Base-by-base conservation (phyloP, 179 eudicot genomes). In the Vitellaria paradoxa region DNA sequence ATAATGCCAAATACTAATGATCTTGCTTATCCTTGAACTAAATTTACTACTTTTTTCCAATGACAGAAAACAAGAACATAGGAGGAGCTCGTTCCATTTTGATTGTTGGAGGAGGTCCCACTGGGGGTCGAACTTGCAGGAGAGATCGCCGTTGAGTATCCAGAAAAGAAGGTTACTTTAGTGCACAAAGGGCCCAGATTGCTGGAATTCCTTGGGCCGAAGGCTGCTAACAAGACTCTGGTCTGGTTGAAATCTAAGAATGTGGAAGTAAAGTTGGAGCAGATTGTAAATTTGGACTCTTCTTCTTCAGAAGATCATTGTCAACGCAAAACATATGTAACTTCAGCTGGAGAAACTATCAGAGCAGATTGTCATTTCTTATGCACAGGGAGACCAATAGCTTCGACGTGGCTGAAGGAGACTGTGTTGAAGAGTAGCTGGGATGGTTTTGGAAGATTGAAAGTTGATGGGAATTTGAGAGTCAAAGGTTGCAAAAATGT, bases 41-140 rank as follows among this genome's bases (percentile, higher is more conserved):
- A 40, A 40, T 60, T n/a, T 61, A 20, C 17, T 30, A 30, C 2
- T 70, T 64, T 62, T 75, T n/a, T 69, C 30, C 61, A 37, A 70
- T 76, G 77, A 76, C 88, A 90, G 93, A 90, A 18, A 68, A 86
- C 71, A 88, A 83, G 61, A 82, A 84, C 78, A 88, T 90, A 69
- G 79, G 74, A 80, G 75, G 79, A 1, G 83, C 90, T 30, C 64
- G 65, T 21, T 88, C 91, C 15, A 68, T 90, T 49, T 77, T 90
- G 82, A 85, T 90, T 3, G 81, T 88, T 26, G 93, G 93, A 57
- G 93, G 93, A 8, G 93, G 93, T 7, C 93, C 93, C 9, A 81
- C 86, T 40, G 91, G 93, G 37, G n/a, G 90, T 90, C 15, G 93
- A 90, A 71, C 87, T 90, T 11, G 93, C 93, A 5, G 91, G 85